Percentiles rank a stretch among this genome's conserved stretches.
These are phyloP conservation scores for Trypanosoma boissoni DNA, from an alignment of 208 protist species.

Conservation along the genomic window DNA sequence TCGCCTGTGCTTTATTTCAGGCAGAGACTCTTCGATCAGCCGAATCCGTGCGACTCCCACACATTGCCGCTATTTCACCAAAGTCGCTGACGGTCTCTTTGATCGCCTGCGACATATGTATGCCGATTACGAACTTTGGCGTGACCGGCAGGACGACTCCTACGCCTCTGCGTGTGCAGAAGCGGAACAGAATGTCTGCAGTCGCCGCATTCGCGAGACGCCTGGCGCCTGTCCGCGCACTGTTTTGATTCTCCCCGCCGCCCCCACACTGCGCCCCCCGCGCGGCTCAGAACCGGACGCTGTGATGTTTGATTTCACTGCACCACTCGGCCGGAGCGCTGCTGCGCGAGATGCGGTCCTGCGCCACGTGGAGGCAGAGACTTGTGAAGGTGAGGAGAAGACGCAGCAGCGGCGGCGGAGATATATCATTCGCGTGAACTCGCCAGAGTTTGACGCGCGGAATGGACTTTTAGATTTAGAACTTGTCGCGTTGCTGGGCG, in stretches of 20 bases:
- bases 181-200: background rate
- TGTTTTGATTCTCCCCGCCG: constrained; percentile 68
- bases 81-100: constrained; percentile 23
- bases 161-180: constrained; percentile 13
- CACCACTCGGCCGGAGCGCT: background rate
- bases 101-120: constrained; percentile 28
- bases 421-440: constrained; percentile 78
- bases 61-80: too few relatives aligned
- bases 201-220: constrained; percentile 43
- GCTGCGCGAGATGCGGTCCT: background rate
- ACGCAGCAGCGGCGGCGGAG: constrained; percentile 14
- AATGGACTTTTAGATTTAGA: constrained; percentile 83
- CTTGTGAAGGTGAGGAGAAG: background rate
- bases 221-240: constrained; percentile 61
- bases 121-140: constrained; percentile 42
- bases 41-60: too few relatives aligned
- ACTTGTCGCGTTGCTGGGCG: constrained; percentile 61
- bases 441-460: constrained; percentile 55
- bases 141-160: constrained; percentile 45
- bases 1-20: too few relatives aligned
- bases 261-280: background rate
- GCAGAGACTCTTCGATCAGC: too few relatives aligned
- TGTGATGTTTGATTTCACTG: background rate
- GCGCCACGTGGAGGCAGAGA: constrained; percentile 4
- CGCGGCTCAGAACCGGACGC: background rate